phyloP scores from a whole-genome alignment of 2,329 filamentous ascomycete genomes.

The Sclerotinia nivalis region DNA sequence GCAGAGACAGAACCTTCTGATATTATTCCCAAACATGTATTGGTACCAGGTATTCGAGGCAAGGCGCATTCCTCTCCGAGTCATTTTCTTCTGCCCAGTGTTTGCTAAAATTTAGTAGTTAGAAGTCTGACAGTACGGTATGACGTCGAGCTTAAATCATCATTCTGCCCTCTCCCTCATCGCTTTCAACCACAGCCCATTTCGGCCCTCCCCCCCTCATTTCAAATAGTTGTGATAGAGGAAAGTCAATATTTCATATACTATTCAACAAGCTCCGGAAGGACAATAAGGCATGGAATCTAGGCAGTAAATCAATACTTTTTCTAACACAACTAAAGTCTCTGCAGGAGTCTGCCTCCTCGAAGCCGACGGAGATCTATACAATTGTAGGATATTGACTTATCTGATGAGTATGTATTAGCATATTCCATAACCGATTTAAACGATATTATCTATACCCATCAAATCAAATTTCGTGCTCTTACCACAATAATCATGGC shows the following conservation, averaged over 20 bases:
- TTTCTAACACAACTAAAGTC: too few species aligned
- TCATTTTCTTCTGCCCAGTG: neutral
- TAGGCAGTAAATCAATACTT: neutral
- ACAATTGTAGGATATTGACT: too few species aligned
- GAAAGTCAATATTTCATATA: neutral
- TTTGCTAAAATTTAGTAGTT: neutral
- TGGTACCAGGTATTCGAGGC: neutral
- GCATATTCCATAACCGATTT: neutral
- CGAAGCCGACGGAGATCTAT: neutral
- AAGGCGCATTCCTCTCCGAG: neutral
- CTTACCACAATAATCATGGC: constrained; percentile 29
- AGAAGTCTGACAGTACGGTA: too few species aligned
- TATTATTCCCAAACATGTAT: neutral
- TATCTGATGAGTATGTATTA: too few species aligned
- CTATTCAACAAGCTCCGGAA: neutral
- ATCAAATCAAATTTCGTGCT: neutral
- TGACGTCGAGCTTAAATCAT: neutral
- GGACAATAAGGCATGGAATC: neutral
- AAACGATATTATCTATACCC: neutral
- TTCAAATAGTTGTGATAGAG: neutral
- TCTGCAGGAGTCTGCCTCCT: neutral
- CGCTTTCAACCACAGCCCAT: neutral
- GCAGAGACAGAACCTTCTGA: neutral
- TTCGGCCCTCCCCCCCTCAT: neutral
- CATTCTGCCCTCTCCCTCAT: neutral